phyloP scores from a whole-genome alignment of 768 basidiomycete species.

The Hericium rajendrae region DNA sequence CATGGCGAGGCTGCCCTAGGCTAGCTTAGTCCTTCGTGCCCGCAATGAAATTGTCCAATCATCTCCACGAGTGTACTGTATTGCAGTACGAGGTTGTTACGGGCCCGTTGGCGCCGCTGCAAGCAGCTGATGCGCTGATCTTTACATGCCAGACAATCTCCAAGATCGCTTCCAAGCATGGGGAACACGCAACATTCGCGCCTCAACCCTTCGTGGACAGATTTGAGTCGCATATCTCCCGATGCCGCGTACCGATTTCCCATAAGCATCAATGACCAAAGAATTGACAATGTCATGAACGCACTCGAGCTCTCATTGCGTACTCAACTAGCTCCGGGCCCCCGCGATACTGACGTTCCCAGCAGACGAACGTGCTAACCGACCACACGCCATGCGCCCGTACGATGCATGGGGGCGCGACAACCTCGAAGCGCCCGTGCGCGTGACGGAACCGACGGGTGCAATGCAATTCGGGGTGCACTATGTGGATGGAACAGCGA shows the following conservation, averaged over 20 bases:
- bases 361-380: too few relatives aligned
- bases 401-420: constrained; percentile 67
- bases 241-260: neutral
- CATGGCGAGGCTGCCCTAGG: constrained; percentile 66
- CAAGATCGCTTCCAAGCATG: constrained; percentile 56
- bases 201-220: constrained; percentile 40
- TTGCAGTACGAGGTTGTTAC: constrained; percentile 39
- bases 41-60: too few relatives aligned
- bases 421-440: constrained; percentile 57
- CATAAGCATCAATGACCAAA: neutral
- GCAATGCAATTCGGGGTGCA: constrained; percentile 56
- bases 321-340: constrained; percentile 49
- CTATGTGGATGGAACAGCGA: constrained; percentile 54
- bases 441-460: constrained; percentile 38
- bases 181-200: constrained; percentile 55
- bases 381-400: too few relatives aligned
- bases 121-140: constrained; percentile 59
- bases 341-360: constrained; percentile 46
- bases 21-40: constrained; percentile 29
- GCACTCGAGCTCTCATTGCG: constrained; percentile 45
- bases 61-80: too few relatives aligned
- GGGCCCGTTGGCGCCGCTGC: constrained; percentile 53
- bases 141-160: constrained; percentile 59
- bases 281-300: constrained; percentile 25
- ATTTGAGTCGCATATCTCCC: constrained; percentile 18